Evolutionary conservation across 2,329 filamentous ascomycete genomes (phyloP).

Genomic region (Neonectria sp.): DNA sequence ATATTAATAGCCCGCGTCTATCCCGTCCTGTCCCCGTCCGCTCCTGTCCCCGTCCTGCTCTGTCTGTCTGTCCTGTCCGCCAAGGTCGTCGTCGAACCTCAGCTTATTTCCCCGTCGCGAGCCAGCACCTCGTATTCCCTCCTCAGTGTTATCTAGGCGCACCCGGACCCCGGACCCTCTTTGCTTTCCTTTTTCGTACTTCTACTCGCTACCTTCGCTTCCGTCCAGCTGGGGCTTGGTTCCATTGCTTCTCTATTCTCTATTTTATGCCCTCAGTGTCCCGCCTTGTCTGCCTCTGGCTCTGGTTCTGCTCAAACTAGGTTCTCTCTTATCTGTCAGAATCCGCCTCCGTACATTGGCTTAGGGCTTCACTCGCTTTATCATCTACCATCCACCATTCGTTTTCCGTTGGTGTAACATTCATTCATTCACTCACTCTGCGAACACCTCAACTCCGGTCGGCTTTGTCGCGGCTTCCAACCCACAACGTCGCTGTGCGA

Average conservation of each 20-base stretch:
- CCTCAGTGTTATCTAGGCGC: neutral
- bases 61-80: slow-evolving; percentile 7
- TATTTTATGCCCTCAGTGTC: slow-evolving; percentile 20
- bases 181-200: slow-evolving; percentile 22
- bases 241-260: slow-evolving; percentile 9
- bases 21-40: neutral
- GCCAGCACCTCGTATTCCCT: slow-evolving; percentile 12
- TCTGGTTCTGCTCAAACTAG: neutral
- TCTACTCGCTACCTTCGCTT: slow-evolving; percentile 17
- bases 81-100: neutral
- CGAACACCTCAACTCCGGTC: neutral
- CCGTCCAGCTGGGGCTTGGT: slow-evolving; percentile 8
- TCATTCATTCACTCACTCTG: neutral
- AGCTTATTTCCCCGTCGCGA: slow-evolving; percentile 8
- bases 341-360: neutral
- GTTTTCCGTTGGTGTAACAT: slow-evolving; percentile 2
- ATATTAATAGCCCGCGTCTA: slow-evolving; percentile 28
- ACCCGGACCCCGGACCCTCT: slow-evolving; percentile 16
- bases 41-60: slow-evolving; percentile 10
- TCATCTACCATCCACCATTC: neutral
- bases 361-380: neutral
- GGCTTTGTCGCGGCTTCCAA: neutral
- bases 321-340: neutral
- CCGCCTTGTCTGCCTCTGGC: neutral
- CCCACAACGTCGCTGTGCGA: slow-evolving; percentile 13